These are phyloP conservation scores for Sporothrix pallida DNA, from an alignment of 2,329 filamentous ascomycete species.

Conservation along the genomic window DNA sequence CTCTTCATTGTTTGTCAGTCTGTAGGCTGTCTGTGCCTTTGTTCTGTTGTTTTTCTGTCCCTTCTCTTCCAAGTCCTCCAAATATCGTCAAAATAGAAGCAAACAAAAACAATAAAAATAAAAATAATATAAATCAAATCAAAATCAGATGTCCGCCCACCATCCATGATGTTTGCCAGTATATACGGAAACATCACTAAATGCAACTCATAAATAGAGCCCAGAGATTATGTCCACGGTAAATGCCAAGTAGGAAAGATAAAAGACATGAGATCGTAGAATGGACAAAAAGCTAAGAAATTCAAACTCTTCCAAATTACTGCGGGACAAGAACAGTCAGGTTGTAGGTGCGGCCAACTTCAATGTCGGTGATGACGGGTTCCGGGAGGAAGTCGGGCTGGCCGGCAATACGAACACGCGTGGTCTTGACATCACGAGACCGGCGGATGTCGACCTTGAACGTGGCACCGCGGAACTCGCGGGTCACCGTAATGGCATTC, in stretches of 20 bases:
- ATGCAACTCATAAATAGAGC: background rate
- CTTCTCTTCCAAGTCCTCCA: background rate
- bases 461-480: conserved; percentile 57
- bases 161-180: background rate
- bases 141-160: conserved; percentile 1
- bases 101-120: no score
- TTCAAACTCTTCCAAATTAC: background rate
- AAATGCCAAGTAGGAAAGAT: background rate
- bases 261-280: background rate
- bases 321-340: conserved; percentile 47
- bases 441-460: conserved; percentile 55
- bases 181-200: background rate
- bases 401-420: conserved; percentile 51
- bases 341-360: conserved; percentile 52
- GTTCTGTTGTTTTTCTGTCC: background rate
- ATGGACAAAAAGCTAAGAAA: background rate
- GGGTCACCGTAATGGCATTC: conserved; percentile 54
- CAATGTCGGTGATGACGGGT: conserved; percentile 50
- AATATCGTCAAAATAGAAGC: background rate
- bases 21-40: background rate
- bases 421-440: conserved; percentile 46
- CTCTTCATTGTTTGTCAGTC: background rate
- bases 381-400: conserved; percentile 49
- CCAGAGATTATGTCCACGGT: background rate
- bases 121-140: background rate